Base-by-base conservation (phyloP, 2,329 filamentous ascomycete species). In the Tolypocladium ovalisporum region DNA sequence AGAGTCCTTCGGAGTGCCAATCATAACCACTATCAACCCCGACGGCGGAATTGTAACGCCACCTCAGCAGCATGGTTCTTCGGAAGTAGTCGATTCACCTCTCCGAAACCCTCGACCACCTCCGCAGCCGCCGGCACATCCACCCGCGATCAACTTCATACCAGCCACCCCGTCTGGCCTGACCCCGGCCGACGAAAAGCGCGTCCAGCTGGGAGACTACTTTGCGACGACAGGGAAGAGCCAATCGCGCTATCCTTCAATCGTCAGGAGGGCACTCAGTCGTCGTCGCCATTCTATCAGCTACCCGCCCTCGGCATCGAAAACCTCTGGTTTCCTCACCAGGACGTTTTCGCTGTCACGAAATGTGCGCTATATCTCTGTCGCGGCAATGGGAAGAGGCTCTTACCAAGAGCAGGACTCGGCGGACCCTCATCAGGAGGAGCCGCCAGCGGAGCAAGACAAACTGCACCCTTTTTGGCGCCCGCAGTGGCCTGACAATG, bases 391-490 rank as follows among this genome's bases (percentile, higher is more conserved):
- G 10, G 61, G 59, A 17, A 67, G 66, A 13, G 62, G 29, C 2
- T n/a, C 62, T n/a, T 68, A 67, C 52, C 62, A 65, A 15, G 62
- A 66, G 4, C 60, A 64, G 24, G 65, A 66, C 17, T 62, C 64
- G 13, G 62, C 71, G 15, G 77, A 76, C 60, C 73, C 75, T 2
- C 73, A 73, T 3, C 68, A 73, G 4, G 74, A 78, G 8, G 75
- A 78, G 34, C 68, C 70, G 27, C 81, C 78, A 1, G 68, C 74
- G 2, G 82, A 86, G 52, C 76, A 77, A 42, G 74, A 75, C 52
- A 81, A 77, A 61, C 68, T 86, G 17, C 83, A 86, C 66, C 82
- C 83, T 1, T 79, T 80, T 63, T 86, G 83, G 83, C 75, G 79
- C 8, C 83, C 83, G n/a, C 69, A 78, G 17, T 77, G 77, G 62